These are phyloP conservation scores for Alternaria gansuensis DNA, from an alignment of 2,329 filamentous ascomycete genomes.

Conservation along the genomic window DNA sequence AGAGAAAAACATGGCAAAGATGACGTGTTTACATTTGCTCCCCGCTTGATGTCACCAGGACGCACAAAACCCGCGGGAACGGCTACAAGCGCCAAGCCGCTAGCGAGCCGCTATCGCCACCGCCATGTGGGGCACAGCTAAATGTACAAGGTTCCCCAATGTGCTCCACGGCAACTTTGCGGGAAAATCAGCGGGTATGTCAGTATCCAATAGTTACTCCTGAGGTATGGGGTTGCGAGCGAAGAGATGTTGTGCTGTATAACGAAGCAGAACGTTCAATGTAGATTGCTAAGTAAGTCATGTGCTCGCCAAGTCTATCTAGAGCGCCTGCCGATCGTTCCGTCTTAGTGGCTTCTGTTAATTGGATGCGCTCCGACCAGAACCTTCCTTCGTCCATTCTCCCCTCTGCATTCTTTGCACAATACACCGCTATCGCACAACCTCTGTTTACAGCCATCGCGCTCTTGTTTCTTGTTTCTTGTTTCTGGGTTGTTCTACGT, in stretches of 20 bases:
- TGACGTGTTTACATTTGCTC: constrained; percentile 9
- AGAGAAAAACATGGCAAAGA: not conserved
- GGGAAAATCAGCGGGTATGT: constrained; percentile 9
- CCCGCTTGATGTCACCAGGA: constrained; percentile 3
- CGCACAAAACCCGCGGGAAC: constrained; percentile 6
- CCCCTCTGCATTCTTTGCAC: constrained; percentile 9
- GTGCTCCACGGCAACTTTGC: constrained; percentile 11
- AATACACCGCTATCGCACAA: constrained; percentile 5
- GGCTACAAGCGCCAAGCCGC: constrained; percentile 3
- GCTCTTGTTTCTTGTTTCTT: constrained; percentile 12
- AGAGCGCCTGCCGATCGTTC: constrained; percentile 25
- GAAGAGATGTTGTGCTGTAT: constrained; percentile 1
- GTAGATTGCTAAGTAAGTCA: constrained; percentile 9
- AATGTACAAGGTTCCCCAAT: constrained; percentile 25
- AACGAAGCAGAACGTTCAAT: not conserved
- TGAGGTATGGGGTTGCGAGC: not conserved
- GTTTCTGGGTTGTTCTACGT: constrained; percentile 13
- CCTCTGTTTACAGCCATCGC: constrained; percentile 11
- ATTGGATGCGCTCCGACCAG: constrained; percentile 13
- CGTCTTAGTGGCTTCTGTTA: constrained; percentile 19
- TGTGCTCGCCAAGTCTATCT: constrained; percentile 17
- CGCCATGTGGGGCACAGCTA: constrained; percentile 11
- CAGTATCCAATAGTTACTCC: not conserved
- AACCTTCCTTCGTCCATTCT: constrained; percentile 21
- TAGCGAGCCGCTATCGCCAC: constrained; percentile 15